phyloP scores from a whole-genome alignment of 495 filamentous ascomycete species.

The Hypoxylon lenormandii region DNA sequence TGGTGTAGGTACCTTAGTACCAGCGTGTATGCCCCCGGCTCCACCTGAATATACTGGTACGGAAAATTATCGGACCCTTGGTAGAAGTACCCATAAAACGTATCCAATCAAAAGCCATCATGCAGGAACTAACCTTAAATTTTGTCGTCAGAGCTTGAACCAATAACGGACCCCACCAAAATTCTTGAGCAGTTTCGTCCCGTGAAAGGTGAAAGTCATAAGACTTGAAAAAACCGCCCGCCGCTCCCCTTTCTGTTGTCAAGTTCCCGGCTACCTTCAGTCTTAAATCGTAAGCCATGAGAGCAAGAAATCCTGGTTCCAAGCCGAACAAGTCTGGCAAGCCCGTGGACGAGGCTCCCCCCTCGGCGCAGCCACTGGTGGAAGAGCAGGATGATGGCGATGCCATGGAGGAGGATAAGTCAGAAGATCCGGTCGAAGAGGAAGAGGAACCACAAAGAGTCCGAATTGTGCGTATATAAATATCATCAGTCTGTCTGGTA shows the following conservation, averaged over 20 bases:
- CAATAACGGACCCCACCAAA: conserved; percentile 32
- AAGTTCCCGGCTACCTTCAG: not conserved
- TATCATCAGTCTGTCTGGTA: not conserved
- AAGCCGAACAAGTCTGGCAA: conserved; percentile 58
- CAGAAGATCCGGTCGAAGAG: conserved; percentile 53
- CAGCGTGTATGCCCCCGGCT: too few species aligned
- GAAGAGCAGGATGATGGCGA: conserved; percentile 54
- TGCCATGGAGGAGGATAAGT: conserved; percentile 56
- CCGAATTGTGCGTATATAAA: conserved; percentile 63
- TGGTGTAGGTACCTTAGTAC: too few species aligned
- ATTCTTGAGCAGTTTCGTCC: conserved; percentile 29
- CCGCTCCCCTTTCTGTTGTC: not conserved
- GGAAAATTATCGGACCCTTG: conserved; percentile 5
- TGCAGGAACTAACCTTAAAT: conserved; percentile 19
- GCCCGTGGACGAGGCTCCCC: conserved; percentile 66
- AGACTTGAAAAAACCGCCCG: not conserved
- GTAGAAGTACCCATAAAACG: not conserved
- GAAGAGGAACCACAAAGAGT: conserved; percentile 66
- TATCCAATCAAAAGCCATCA: not conserved
- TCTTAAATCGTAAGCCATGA: conserved; percentile 41
- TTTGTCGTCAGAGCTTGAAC: conserved; percentile 36
- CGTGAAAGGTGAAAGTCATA: not conserved
- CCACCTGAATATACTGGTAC: too few species aligned
- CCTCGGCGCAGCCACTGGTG: conserved; percentile 37
- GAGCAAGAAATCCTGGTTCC: conserved; percentile 33